Evolutionary conservation across 1,139 yeast genomes (phyloP).

Genomic region (Candida mesenterica): DNA sequence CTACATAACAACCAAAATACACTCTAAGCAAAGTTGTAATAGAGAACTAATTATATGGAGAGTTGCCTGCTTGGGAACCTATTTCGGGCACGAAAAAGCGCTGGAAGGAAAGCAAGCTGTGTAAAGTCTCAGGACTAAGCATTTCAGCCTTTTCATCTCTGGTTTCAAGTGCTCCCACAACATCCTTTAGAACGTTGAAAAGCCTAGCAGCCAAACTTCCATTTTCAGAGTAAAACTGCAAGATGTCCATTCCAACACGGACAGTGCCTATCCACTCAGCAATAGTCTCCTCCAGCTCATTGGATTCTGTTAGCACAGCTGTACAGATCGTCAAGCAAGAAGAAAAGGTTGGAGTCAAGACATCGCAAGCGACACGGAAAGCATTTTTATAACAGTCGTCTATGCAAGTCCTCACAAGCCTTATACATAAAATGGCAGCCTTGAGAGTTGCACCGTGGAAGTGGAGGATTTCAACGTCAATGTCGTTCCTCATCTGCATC

Average conservation of each 20-base stretch:
- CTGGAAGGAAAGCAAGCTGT: slow-evolving; percentile 20
- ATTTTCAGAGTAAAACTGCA: slow-evolving; percentile 14
- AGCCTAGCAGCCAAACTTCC: slow-evolving; percentile 15
- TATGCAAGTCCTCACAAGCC: slow-evolving; percentile 7
- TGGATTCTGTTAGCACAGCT: slow-evolving; percentile 10
- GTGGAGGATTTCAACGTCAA: slow-evolving; percentile 3
- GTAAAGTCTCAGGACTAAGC: slow-evolving; percentile 6
- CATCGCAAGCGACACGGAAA: slow-evolving; percentile 5
- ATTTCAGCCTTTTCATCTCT: slow-evolving; percentile 1
- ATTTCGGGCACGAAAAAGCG: slow-evolving; percentile 18
- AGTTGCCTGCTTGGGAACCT: not conserved
- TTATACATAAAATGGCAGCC: slow-evolving; percentile 10
- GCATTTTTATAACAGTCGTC: slow-evolving; percentile 1
- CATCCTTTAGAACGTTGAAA: slow-evolving; percentile 15
- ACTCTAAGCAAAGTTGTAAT: no score
- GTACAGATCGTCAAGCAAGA: slow-evolving; percentile 17
- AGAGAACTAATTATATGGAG: no score
- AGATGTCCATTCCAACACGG: slow-evolving; percentile 14
- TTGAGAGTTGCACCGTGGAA: slow-evolving; percentile 8
- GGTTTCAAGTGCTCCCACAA: slow-evolving; percentile 14
- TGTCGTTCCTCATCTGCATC: slow-evolving; percentile 1
- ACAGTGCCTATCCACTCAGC: slow-evolving; percentile 10
- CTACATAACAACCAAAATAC: no score
- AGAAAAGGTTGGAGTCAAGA: slow-evolving; percentile 9
- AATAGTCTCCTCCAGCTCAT: not conserved